Evolutionary conservation across 139 green algal genomes (phyloP).

Genomic region (Trebouxia sp.): DNA sequence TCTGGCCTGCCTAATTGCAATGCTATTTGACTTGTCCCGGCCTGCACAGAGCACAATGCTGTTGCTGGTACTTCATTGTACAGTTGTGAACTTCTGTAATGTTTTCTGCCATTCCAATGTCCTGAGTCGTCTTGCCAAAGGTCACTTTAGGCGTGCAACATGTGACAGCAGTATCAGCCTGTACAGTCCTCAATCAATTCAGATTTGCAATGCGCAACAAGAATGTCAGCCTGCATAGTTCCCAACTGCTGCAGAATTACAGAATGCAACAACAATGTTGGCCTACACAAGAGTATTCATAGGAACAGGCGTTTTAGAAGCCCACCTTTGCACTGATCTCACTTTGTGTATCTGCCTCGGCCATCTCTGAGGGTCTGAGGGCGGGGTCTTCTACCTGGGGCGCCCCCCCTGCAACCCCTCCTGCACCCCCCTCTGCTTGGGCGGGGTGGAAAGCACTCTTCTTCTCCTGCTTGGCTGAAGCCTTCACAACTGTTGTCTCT

Average conservation of each 20-base stretch:
- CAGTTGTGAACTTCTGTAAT: no score
- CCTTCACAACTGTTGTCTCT: neutral
- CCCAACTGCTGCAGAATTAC: no score
- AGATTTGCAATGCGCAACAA: no score
- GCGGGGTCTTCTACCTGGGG: neutral
- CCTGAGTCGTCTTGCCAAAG: no score
- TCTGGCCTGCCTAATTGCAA: neutral
- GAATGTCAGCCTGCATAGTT: no score
- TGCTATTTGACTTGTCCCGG: neutral
- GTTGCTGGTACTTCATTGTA: no score
- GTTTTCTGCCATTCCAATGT: no score
- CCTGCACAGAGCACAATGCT: no score
- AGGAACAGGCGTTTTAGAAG: neutral
- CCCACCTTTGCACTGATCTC: neutral
- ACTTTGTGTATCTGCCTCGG: conserved; percentile 12
- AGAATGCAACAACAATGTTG: no score
- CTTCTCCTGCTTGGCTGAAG: conserved; percentile 10
- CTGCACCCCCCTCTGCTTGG: neutral
- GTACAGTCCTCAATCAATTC: no score
- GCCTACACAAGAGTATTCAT: neutral
- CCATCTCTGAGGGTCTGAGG: neutral
- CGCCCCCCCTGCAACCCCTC: neutral
- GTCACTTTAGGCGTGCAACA: no score
- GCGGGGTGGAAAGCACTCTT: neutral
- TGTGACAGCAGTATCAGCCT: no score